Base-by-base conservation (phyloP, 2,329 filamentous ascomycete species). In the Pleochaeta shiraiana region DNA sequence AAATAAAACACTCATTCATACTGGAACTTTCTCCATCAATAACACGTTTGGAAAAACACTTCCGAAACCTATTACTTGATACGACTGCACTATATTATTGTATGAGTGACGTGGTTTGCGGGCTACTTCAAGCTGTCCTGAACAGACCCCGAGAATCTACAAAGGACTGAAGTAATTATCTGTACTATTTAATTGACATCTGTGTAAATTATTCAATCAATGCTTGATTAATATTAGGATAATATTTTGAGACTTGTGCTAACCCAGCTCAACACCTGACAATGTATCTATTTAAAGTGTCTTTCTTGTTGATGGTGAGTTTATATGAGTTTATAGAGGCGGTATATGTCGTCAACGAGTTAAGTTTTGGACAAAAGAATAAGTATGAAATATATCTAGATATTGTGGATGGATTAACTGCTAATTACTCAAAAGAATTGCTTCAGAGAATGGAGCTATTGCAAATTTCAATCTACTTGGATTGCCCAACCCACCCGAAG, bases 401-500 rank as follows among this genome's bases (percentile, higher is more conserved):
- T 39, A 39, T 39, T 39, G 37, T 1, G 12, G 12, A 39, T 39
- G 7, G 7, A 39, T 39, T 39, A 16, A 7, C 7, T 39, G 19
- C 19, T 39, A 7, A 39, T 39, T 39, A 19, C 37, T 39, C 37
- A 39, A 12, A n/a, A 50, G 45, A n/a, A 50, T 50, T 6, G 19
- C 21, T 21, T 50, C 45, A n/a, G 45, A n/a, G 26, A 50, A 50
- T 50, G 67, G 70, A 53, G 68, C 65, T 26, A 67, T 73, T 61
- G 70, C 71, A 21, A 69, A 72, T 57, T 74, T 69, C 64, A 67
- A 72, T 47, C 53, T 74, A 33, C 63, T 66, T n/a, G 72, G 72
- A 62, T 77, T 76, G 55, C 82, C 82, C 31, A 73, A 76, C 67
- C 69, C 74, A 39, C 83, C 83, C 68, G 81, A 86, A 71, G 74